phyloP scores from a whole-genome alignment of 2,329 filamentous ascomycete species.

The Zymoseptoria tritici region DNA sequence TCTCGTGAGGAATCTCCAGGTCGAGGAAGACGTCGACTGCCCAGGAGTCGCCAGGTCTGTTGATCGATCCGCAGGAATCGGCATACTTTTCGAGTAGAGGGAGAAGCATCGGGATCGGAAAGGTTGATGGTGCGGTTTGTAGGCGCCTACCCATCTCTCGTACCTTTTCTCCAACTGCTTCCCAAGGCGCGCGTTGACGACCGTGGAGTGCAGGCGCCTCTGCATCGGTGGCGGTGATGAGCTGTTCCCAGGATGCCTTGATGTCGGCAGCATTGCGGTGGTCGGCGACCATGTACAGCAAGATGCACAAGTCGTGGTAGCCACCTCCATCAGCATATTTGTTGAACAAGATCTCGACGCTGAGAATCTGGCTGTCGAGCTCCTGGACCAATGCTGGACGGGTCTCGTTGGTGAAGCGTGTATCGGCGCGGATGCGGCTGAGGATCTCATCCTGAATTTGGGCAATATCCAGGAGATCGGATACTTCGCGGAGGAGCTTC shows the following conservation, averaged over 20 bases:
- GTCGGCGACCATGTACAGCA: constrained; percentile 88
- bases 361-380: constrained; percentile 64
- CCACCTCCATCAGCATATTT: constrained; percentile 80
- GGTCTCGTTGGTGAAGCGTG: constrained; percentile 57
- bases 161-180: constrained; percentile 57
- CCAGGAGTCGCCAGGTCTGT: constrained; percentile 49
- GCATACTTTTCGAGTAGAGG: constrained; percentile 50
- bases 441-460: constrained; percentile 92
- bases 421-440: constrained; percentile 66
- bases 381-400: constrained; percentile 53
- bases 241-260: constrained; percentile 70
- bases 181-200: constrained; percentile 54
- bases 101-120: constrained; percentile 38
- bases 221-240: constrained; percentile 60
- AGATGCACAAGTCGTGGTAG: constrained; percentile 88
- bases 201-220: constrained; percentile 38
- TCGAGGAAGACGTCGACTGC: constrained; percentile 59
- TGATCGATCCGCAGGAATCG: constrained; percentile 43
- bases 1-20: constrained; percentile 54
- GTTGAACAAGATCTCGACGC: constrained; percentile 86
- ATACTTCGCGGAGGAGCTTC: constrained; percentile 73
- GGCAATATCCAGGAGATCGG: constrained; percentile 80
- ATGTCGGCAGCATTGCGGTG: constrained; percentile 84
- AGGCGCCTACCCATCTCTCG: constrained; percentile 51
- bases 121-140: constrained; percentile 23